phyloP scores from a whole-genome alignment of 495 filamentous ascomycete species.

The Podospora didyma region DNA sequence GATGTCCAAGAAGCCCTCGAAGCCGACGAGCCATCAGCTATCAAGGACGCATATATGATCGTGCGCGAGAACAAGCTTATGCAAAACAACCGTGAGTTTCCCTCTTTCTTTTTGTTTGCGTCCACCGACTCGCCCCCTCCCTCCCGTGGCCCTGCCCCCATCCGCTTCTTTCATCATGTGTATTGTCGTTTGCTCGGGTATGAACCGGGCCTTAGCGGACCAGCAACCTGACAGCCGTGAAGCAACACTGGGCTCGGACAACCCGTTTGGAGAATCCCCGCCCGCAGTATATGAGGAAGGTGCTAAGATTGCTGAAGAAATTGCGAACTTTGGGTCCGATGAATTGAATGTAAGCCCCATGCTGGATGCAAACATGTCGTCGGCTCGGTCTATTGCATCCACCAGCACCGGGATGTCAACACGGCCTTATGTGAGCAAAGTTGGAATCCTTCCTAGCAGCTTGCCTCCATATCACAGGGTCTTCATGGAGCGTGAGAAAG shows the following conservation, averaged over 20 bases:
- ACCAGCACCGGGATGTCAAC: constrained; percentile 40
- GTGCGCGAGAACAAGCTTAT: constrained; percentile 97
- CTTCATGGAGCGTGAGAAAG: constrained; percentile 71
- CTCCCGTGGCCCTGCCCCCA: not conserved
- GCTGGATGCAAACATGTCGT: constrained; percentile 33
- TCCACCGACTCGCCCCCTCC: not conserved
- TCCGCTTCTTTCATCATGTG: not conserved
- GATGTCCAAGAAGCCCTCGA: constrained; percentile 93
- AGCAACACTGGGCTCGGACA: constrained; percentile 29
- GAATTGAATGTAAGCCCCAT: constrained; percentile 27
- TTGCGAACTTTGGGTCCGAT: constrained; percentile 7
- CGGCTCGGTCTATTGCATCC: constrained; percentile 41
- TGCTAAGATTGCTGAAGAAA: constrained; percentile 20
- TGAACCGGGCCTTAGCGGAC: not conserved
- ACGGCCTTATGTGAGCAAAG: constrained; percentile 67
- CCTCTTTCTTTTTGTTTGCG: not conserved
- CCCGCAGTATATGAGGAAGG: constrained; percentile 20
- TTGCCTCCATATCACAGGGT: constrained; percentile 85
- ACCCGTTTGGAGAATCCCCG: constrained; percentile 38
- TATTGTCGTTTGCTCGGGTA: constrained; percentile 1
- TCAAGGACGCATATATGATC: constrained; percentile 98
- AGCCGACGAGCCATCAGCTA: constrained; percentile 89
- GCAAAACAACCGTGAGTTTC: constrained; percentile 79
- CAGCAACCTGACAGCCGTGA: constrained; percentile 14
- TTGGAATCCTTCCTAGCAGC: constrained; percentile 85